Base-by-base conservation (phyloP, 495 filamentous ascomycete species). In the Recurvomyces mirabilis region DNA sequence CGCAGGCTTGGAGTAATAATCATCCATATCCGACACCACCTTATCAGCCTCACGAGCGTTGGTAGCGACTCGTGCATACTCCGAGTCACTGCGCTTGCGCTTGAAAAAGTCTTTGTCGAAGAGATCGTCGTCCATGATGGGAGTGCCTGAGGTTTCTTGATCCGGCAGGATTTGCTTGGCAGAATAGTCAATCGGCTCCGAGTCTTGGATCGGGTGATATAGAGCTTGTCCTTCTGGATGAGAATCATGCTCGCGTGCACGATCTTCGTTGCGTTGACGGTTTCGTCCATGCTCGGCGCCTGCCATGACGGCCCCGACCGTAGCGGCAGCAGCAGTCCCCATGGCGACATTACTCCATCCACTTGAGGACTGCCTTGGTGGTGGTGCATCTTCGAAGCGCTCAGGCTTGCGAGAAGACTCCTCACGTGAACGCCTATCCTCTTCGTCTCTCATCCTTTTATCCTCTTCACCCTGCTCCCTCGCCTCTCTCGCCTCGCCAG, bases 31-130 rank as follows among this genome's bases (percentile, higher is more conserved):
- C 15, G 38, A 24, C 25, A 56, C 40, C 18, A 56, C 40, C n/a
- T 47, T 37, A 18, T 46, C 42, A 5, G 52, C 49, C 20, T 43
- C 26, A 4, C 38, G 41, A 5, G 47, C 38, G 13, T 43, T 32
- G 1, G 43, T 36, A 7, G 38, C 41, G 22, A 46, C 21, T 4
- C 51, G 46, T 5, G 39, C 38, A 26, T 39, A 31, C 20, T 54
- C 49, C 12, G 43, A 34, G 7, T 19, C 12, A 23, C 49, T 52
- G 28, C 38, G 49, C 17, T 38, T 29, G 28, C 50, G 50, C 39
- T 52, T 53, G 56, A 64, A 66, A 34, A 53, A 59, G 32, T 61
- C 54, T 3, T 53, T 58, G 32, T 64, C 61, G 41, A 57, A 58
- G 28, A 66, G 51, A 14, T 62, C 63, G 15, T 63, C 60, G 26